Evolutionary conservation across 2,329 filamentous ascomycete species (phyloP).

Genomic region (Emericellopsis cladophorae): DNA sequence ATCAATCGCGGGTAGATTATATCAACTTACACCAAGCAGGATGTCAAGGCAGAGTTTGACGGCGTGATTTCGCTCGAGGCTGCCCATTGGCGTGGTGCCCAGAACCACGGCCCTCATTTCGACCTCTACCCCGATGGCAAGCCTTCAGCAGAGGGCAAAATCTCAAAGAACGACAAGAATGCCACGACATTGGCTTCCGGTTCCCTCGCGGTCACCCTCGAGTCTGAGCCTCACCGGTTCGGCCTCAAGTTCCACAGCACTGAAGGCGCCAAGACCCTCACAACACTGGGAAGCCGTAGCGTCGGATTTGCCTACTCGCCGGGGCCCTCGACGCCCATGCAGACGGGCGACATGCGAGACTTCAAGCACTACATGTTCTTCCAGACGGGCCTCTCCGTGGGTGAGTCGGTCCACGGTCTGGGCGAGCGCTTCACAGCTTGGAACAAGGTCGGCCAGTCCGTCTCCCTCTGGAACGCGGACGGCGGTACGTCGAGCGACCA

Average conservation of each 20-base stretch:
- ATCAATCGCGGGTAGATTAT: not conserved
- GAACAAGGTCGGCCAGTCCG: slow-evolving; percentile 61
- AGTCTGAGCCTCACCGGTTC: slow-evolving; percentile 21
- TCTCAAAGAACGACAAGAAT: slow-evolving; percentile 14
- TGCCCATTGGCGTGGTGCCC: slow-evolving; percentile 24
- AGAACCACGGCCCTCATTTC: slow-evolving; percentile 22
- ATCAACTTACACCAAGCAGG: slow-evolving; percentile 5
- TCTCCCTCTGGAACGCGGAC: slow-evolving; percentile 52
- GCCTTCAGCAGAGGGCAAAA: slow-evolving; percentile 13
- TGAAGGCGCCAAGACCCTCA: slow-evolving; percentile 21
- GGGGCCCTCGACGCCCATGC: slow-evolving; percentile 18
- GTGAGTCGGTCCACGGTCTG: slow-evolving; percentile 60
- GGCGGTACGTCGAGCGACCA: slow-evolving; percentile 57
- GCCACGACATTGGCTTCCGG: slow-evolving; percentile 22
- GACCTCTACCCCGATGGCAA: slow-evolving; percentile 23
- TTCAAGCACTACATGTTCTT: slow-evolving; percentile 44
- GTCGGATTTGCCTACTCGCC: slow-evolving; percentile 24
- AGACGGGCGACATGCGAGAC: slow-evolving; percentile 21
- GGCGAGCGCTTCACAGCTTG: slow-evolving; percentile 68
- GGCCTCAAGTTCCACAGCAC: slow-evolving; percentile 24
- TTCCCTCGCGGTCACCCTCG: slow-evolving; percentile 19
- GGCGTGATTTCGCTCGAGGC: slow-evolving; percentile 25
- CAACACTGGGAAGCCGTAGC: slow-evolving; percentile 23
- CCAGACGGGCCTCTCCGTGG: slow-evolving; percentile 39
- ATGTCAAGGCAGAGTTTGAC: slow-evolving; percentile 22